These are phyloP conservation scores for Emmonsia crescens DNA, from an alignment of 2,329 filamentous ascomycete genomes.

Conservation along the genomic window DNA sequence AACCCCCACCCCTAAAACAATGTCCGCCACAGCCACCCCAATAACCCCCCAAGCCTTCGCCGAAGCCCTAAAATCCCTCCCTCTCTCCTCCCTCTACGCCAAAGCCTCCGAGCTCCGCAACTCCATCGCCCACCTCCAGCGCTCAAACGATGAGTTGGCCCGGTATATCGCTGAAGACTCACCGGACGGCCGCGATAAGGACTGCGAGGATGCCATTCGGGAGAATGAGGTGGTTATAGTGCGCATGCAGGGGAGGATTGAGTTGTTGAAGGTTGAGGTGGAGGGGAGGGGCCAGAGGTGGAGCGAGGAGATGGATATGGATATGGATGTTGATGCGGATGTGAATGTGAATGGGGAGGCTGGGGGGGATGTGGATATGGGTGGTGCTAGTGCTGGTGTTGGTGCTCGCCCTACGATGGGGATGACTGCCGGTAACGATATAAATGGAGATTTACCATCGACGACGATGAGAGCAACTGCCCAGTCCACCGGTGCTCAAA, in stretches of 20 bases:
- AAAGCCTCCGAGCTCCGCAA: slow-evolving; percentile 53
- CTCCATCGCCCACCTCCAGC: slow-evolving; percentile 47
- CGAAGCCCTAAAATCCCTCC: slow-evolving; percentile 46
- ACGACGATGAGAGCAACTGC: background rate
- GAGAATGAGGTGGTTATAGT: slow-evolving; percentile 50
- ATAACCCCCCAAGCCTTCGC: slow-evolving; percentile 43
- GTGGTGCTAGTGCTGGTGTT: background rate
- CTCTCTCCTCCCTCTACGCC: slow-evolving; percentile 47
- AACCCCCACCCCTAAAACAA: slow-evolving; percentile 15
- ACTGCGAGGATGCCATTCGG: slow-evolving; percentile 45
- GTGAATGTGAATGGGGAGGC: background rate
- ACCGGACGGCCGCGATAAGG: slow-evolving; percentile 37
- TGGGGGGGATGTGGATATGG: background rate
- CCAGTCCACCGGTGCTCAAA: background rate
- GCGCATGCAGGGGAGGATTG: slow-evolving; percentile 46
- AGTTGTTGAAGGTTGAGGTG: slow-evolving; percentile 39
- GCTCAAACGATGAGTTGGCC: slow-evolving; percentile 47
- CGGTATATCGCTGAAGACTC: slow-evolving; percentile 32
- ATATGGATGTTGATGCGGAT: background rate
- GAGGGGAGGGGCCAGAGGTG: slow-evolving; percentile 46
- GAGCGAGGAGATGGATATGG: slow-evolving; percentile 20
- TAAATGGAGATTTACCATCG: background rate
- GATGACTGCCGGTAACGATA: background rate
- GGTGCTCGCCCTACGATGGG: background rate
- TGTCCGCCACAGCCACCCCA: slow-evolving; percentile 40